A percentile compares a stretch with the other conserved stretches of the same genome.
phyloP scores from a whole-genome alignment of 129 eudicot species.

The Cynara cardunculus region DNA sequence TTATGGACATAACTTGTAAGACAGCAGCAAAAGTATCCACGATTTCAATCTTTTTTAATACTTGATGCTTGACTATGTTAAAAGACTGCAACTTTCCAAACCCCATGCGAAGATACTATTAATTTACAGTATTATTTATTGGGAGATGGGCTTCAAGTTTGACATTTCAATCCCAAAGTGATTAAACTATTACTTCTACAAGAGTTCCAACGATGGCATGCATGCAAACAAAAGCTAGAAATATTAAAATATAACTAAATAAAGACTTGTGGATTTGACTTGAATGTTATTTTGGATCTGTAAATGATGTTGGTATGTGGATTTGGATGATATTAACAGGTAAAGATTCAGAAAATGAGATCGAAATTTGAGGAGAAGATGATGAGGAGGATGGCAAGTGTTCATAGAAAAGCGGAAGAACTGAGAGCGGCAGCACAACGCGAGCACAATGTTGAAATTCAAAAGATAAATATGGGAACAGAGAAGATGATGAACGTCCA shows the following conservation, averaged over 20 bases:
- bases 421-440: constrained; percentile 52
- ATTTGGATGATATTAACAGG: constrained; percentile 32
- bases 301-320: too few species aligned
- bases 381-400: constrained; percentile 68
- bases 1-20: background rate
- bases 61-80: constrained; percentile 14
- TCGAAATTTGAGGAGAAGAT: constrained; percentile 65
- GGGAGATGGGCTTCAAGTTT: constrained; percentile 12
- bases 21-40: constrained; percentile 19
- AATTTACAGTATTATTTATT: constrained; percentile 5
- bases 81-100: constrained; percentile 31
- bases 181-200: constrained; percentile 16
- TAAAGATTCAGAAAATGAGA: constrained; percentile 76
- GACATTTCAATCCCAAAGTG: constrained; percentile 3
- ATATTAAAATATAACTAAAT: background rate
- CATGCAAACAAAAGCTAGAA: background rate
- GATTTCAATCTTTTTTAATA: constrained; percentile 13
- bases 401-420: constrained; percentile 75
- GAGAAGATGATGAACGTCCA: constrained; percentile 29
- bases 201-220: background rate
- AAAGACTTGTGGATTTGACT: background rate
- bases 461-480: constrained; percentile 24
- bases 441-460: constrained; percentile 58
- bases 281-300: background rate
- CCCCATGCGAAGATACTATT: constrained; percentile 44